Evolutionary conservation across 2,329 filamentous ascomycete species (phyloP).

Genomic region (Fusarium sp.): DNA sequence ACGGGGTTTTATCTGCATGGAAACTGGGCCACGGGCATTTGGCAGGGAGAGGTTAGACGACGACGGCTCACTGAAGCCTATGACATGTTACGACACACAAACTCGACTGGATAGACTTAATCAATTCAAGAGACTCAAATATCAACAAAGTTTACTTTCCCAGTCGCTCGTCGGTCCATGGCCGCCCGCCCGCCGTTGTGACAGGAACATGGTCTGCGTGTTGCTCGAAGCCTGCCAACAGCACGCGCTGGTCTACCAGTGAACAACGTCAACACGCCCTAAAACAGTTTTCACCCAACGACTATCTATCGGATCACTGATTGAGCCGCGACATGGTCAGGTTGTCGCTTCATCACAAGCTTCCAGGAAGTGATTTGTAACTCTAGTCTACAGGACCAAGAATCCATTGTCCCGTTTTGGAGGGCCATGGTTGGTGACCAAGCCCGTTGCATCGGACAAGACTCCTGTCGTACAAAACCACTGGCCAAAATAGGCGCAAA

Average conservation of each 20-base stretch:
- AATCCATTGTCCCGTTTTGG: not conserved
- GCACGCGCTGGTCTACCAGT: not conserved
- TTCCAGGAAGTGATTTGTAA: not conserved
- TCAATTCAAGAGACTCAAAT: not conserved
- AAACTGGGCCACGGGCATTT: not conserved
- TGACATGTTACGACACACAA: constrained; percentile 8
- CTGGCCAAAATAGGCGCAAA: no score
- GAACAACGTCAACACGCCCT: not conserved
- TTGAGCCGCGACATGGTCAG: not conserved
- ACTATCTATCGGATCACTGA: not conserved
- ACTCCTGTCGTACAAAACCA: not conserved
- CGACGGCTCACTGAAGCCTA: not conserved
- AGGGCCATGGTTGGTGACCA: not conserved
- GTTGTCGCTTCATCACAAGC: not conserved
- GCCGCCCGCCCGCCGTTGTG: not conserved
- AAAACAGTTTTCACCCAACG: no score
- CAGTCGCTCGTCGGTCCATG: not conserved
- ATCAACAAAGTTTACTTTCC: no score
- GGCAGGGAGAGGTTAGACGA: constrained; percentile 4
- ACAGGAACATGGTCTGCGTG: not conserved
- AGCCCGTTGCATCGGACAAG: not conserved
- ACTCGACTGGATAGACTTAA: constrained; percentile 10
- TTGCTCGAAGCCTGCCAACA: not conserved
- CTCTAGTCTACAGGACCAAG: not conserved
- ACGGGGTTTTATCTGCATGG: not conserved